Base-by-base conservation (phyloP, 2,329 filamentous ascomycete species). In the Fusarium sp. region DNA sequence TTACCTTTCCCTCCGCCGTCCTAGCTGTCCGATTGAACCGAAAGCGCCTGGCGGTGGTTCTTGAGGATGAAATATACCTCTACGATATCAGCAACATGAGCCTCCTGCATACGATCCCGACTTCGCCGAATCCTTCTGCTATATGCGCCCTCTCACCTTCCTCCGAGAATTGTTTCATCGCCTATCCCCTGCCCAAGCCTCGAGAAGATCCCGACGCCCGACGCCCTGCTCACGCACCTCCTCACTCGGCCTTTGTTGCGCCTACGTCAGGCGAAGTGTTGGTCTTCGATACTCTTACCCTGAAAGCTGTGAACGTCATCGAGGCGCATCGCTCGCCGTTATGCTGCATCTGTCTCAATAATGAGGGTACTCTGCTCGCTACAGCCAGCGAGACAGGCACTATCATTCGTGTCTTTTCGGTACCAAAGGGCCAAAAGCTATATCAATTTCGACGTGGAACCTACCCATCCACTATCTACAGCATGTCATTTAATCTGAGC, bases 41-140 rank as follows among this genome's bases (percentile, higher is more conserved):
- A 76, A 98, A 98, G 83, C 92, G 96, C 42, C 89, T 99, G 33
- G 94, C 96, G 18, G 95, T 99, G 38, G 92, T 98, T 20, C 88
- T 98, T 64, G 96, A 99, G 82, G 95, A 98, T 78, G 93, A 98
- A 81, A 97, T 98, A 72, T 99, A 98, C 84, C 89, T 99, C 55
- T 99, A 99, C 85, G 96, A 99, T 82, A 98, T 99, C 75, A 95
- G 95, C 83, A 98, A 98, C 81, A 98, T 99, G 96, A 96, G 93
- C 79, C 90, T 98, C 66, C 87, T 98, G 45, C 93, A 95, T 82
- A 97, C 94, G 11, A 97, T 98, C 74, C 91, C 95, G 67, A 98
- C 96, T 11, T 98, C 96, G 7, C 94, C 96, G 12, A 99, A 99
- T 79, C 94, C 95, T 2, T 91, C 91, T 73, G 95, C 94, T 39